Conservation (phyloP, 179 eudicot genomes). For the Spinacia oleracea region DNA sequence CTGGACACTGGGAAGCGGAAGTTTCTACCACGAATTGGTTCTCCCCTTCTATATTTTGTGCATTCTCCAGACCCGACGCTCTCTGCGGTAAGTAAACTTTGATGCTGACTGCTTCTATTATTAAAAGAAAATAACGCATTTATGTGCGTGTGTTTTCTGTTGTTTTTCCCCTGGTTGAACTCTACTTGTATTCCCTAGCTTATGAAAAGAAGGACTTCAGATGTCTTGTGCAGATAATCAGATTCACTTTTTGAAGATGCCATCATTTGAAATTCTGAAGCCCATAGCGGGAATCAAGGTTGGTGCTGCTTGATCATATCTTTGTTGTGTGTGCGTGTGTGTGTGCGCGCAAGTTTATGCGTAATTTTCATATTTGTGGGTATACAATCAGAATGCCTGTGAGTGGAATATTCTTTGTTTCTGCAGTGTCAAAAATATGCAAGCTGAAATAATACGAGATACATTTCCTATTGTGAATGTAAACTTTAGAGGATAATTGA, state of each 20-base stretch:
- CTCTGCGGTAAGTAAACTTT: conserved; percentile 55
- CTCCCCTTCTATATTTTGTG: conserved; percentile 65
- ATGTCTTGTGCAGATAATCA: conserved; percentile 92
- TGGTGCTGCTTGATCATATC: conserved; percentile 21
- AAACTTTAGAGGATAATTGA: neutral
- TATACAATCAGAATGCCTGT: neutral
- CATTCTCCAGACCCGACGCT: conserved; percentile 74
- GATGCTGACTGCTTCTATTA: neutral
- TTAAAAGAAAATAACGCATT: neutral
- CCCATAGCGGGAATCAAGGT: conserved; percentile 94
- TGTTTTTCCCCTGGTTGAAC: neutral
- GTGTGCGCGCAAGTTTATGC: neutral
- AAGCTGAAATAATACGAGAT: neutral
- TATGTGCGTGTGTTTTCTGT: neutral
- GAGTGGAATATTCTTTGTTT: neutral
- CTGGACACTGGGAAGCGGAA: conserved; percentile 87
- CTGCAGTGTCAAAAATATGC: neutral
- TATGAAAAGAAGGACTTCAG: conserved; percentile 42
- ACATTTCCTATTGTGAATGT: neutral
- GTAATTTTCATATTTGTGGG: neutral
- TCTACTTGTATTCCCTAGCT: neutral
- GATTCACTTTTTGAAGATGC: conserved; percentile 70
- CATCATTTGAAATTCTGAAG: conserved; percentile 69
- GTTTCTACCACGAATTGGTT: conserved; percentile 82
- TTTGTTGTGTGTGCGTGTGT: neutral